Base-by-base conservation (phyloP, 768 basidiomycete genomes). In the Kwoniella europaea region DNA sequence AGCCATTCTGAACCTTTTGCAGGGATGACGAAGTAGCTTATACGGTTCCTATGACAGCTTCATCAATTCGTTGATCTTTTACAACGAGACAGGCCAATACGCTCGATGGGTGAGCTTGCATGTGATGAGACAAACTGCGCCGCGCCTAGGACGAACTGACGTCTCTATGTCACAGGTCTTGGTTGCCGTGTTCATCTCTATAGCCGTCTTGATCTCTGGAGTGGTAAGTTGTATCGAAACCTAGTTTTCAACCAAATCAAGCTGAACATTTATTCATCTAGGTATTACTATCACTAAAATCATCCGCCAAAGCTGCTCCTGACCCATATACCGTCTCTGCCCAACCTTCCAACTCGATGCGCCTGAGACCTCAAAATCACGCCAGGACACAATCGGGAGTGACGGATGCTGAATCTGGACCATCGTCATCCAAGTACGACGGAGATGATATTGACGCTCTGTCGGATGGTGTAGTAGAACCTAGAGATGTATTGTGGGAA, bases 221-320 rank as follows among this genome's bases (percentile, higher is more conserved):
- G 96, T 98, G 63, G 91, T 81, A 42, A 74, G 78, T 75, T 20
- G 50, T 27, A 10, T 27, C 9, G 24, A 16, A 24, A 24, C 24
- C 52, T 20, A 10, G 35, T 27, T 41, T n/a, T 10, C 54, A 16
- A 29, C 66, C 10, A 54, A 54, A 15, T 16, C 22, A 2, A 10
- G 54, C 52, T 65, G 22, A 63, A 44, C 24, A 12, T 50, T 46
- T 15, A 22, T 35, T 41, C 6, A 62, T 56, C 27, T 58, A 81
- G 80, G 78, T 95, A n/a, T 88, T 98, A 1, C 86, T 98, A 27
- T 95, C 94, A 3, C 90, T 92, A 85, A 95, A 98, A 86, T 77
- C 74, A 59, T 80, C 76, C 20, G 76, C 74, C 18, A 77, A 75
- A 69, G 65, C 75, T 62, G 77, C 73, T 27, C 71, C 71, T 12